These are phyloP conservation scores for Nannochloris sp. DNA, from an alignment of 139 green algal genomes.

Conservation along the genomic window DNA sequence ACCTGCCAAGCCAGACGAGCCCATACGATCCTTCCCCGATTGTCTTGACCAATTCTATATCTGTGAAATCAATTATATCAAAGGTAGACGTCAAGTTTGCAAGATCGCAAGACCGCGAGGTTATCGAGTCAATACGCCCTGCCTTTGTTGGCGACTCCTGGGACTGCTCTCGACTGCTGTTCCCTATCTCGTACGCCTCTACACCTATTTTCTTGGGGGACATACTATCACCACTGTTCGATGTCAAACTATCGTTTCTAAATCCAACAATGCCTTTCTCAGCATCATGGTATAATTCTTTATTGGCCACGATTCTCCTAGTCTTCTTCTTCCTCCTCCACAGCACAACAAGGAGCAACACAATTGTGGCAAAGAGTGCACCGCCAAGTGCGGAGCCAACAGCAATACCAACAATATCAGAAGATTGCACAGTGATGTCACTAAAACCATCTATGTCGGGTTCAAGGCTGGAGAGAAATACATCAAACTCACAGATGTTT, in stretches of 20 bases:
- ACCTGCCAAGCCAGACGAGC: conserved; percentile 23
- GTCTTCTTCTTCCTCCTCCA: background rate
- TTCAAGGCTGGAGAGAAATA: background rate
- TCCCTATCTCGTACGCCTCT: no score
- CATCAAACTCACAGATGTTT: conserved; percentile 8
- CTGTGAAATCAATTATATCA: conserved; percentile 15
- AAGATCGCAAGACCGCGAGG: background rate
- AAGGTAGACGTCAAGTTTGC: background rate
- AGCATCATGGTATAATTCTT: conserved; percentile 1
- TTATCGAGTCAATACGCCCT: background rate
- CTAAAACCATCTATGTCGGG: no score
- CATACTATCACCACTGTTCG: background rate
- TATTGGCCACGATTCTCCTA: background rate
- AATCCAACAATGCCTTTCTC: background rate
- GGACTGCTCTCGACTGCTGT: background rate
- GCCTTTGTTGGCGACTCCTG: conserved; percentile 1
- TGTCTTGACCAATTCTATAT: conserved; percentile 18
- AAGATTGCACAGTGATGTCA: background rate
- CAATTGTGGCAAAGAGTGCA: background rate
- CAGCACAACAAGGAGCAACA: background rate
- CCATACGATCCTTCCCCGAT: conserved; percentile 33
- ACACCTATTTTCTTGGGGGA: no score
- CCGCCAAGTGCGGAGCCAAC: conserved; percentile 1
- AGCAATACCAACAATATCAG: conserved; percentile 9
- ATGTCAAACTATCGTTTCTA: background rate